Conservation (phyloP, 2,329 filamentous ascomycete genomes). For the Colletotrichum godetiae region DNA sequence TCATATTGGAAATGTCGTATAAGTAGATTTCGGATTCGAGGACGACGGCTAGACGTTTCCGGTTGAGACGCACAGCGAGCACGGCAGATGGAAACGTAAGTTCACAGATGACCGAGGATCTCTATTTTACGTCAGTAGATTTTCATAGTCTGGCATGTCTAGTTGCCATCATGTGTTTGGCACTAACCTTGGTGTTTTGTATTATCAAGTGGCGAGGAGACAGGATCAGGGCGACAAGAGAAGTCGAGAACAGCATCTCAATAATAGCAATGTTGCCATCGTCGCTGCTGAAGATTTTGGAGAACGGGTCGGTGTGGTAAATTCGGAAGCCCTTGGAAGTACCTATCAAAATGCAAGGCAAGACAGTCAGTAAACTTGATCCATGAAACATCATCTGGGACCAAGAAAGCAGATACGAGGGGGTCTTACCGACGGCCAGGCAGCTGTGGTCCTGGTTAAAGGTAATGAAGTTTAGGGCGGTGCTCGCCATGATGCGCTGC, state of each 20-base stretch:
- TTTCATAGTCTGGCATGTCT: constrained; percentile 1
- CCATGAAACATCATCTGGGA: neutral
- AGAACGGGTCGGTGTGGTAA: constrained; percentile 96
- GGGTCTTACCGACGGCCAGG: constrained; percentile 83
- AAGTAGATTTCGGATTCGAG: constrained; percentile 97
- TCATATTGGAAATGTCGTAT: constrained; percentile 99
- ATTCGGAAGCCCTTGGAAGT: constrained; percentile 95
- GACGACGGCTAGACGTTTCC: constrained; percentile 92
- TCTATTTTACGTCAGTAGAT: constrained; percentile 50
- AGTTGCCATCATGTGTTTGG: neutral
- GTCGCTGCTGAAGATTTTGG: constrained; percentile 92
- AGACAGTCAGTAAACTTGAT: constrained; percentile 20
- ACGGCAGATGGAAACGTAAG: constrained; percentile 98
- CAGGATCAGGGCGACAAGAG: constrained; percentile 90
- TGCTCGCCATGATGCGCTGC: constrained; percentile 65
- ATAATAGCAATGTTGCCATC: constrained; percentile 96
- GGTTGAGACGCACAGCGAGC: constrained; percentile 90
- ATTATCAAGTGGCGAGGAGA: constrained; percentile 94
- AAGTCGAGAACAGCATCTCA: constrained; percentile 99
- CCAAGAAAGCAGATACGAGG: neutral
- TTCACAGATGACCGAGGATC: constrained; percentile 91
- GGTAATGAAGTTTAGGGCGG: constrained; percentile 94
- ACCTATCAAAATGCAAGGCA: constrained; percentile 60
- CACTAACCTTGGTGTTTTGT: constrained; percentile 92
- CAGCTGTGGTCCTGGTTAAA: constrained; percentile 99